These are phyloP conservation scores for Sergeia podlipaevii DNA, from an alignment of 208 protist species.

Conservation along the genomic window DNA sequence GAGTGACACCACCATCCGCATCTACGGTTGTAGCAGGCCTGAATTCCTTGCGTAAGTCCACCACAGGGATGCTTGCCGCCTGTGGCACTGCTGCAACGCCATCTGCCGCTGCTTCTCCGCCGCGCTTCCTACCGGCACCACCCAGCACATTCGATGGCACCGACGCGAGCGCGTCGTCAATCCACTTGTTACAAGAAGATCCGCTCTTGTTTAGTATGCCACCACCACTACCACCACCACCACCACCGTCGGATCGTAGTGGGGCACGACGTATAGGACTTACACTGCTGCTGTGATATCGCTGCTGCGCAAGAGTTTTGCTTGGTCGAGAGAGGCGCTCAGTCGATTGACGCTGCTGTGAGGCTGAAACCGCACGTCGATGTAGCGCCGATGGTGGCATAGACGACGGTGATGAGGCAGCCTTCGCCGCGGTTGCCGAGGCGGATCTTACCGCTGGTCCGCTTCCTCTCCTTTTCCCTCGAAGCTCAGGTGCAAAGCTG, in stretches of 20 bases:
- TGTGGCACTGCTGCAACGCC: slow-evolving; percentile 2
- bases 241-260: not conserved
- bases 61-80: slow-evolving; percentile 27
- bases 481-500: too few species aligned
- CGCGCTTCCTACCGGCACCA: not conserved
- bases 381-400: not conserved
- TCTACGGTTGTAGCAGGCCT: slow-evolving; percentile 17
- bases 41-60: slow-evolving; percentile 59
- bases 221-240: not conserved
- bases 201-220: not conserved
- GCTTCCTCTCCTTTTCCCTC: too few species aligned
- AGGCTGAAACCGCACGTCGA: not conserved
- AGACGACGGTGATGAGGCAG: not conserved
- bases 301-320: too few species aligned
- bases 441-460: too few species aligned
- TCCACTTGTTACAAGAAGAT: slow-evolving; percentile 22
- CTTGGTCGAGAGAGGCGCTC: slow-evolving; percentile 13
- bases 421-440: not conserved
- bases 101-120: slow-evolving; percentile 6
- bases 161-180: slow-evolving; percentile 29
- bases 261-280: not conserved
- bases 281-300: too few species aligned
- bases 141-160: not conserved
- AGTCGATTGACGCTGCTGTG: slow-evolving; percentile 15
- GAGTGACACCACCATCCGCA: not conserved